phyloP scores from a whole-genome alignment of 2,329 filamentous ascomycete species.

The Talaromyces sp. region DNA sequence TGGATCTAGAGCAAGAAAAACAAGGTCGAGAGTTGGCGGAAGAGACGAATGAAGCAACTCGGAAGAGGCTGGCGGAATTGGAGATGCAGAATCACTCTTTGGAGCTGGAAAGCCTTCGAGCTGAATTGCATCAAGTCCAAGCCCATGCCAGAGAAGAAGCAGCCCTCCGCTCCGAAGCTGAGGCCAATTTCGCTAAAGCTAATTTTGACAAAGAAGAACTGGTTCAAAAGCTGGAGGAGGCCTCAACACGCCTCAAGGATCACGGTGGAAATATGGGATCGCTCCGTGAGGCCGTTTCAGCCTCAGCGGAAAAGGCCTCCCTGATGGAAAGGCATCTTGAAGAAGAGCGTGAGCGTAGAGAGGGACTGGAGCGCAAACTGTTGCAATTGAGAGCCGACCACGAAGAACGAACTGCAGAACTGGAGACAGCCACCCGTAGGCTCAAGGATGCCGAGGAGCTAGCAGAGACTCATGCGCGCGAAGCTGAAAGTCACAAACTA shows the following conservation, averaged over 20 bases:
- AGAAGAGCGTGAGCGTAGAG: conserved; percentile 71
- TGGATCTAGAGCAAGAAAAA: conserved; percentile 74
- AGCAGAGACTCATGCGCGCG: conserved; percentile 77
- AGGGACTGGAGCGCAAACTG: conserved; percentile 70
- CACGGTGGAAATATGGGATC: conserved; percentile 66
- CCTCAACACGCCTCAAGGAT: conserved; percentile 60
- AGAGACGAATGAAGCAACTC: conserved; percentile 74
- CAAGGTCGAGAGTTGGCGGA: conserved; percentile 78
- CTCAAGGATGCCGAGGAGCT: conserved; percentile 82
- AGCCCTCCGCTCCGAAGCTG: conserved; percentile 68
- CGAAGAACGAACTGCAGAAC: conserved; percentile 70
- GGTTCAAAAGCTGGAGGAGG: conserved; percentile 61
- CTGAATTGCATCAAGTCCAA: conserved; percentile 76
- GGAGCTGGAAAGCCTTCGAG: conserved; percentile 78
- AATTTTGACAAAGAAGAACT: conserved; percentile 81
- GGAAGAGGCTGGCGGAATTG: conserved; percentile 75
- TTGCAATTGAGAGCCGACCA: conserved; percentile 73
- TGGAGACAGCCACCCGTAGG: conserved; percentile 67
- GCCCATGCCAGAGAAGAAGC: conserved; percentile 74
- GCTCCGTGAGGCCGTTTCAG: conserved; percentile 69
- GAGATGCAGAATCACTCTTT: conserved; percentile 77
- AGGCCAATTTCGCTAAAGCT: conserved; percentile 68
- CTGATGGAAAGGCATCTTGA: conserved; percentile 70
- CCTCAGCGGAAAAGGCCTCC: conserved; percentile 70
- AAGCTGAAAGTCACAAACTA: conserved; percentile 77